Evolutionary conservation across 176 grass and related monocot genomes (phyloP), one percentile per base, ranked within the genome.

Genomic region (Saccharum spontaneum): DNA sequence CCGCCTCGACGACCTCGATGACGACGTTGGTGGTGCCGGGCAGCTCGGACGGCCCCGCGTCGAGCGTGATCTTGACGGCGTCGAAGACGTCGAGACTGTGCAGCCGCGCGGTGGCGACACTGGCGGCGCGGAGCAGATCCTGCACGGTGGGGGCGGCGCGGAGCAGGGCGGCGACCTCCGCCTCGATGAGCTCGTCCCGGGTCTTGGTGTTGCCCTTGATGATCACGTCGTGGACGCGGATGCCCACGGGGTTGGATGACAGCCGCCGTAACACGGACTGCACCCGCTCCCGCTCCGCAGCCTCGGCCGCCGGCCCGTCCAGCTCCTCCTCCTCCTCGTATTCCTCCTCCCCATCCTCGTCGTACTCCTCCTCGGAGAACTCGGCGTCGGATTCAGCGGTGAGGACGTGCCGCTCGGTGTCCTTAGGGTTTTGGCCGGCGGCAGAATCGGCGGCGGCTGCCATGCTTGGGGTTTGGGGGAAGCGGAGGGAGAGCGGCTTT

Each of bases 121-220:
- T 78, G 15, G 97, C 93, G 13, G 91, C 94, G 20, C 71, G 78
- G 63, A 99, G 79, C 72, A 99, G 88, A 48, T 94, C 97, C 85
- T 92, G 93, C 86, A 99, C 84, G 33, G 94, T 94, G 69, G 80
- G 43, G 15, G 90, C 87, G 30, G 67, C 65, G 71, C 91, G 81
- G 65, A 99, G 92, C 76, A 90, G 83, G 69, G 89, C 91, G 37
- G 71, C 71, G 73, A 95, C 85, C 90, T 96, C 97, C 16, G 97
- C 93, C 83, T 99, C 90, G 76, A 99, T 99, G 76, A 94, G 78
- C 28, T 87, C 76, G 4, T 94, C 91, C 82, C 87, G 86, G 20
- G 97, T 99, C 84, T 94, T 99, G 81, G 89, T 5, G 70, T 98
- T 99, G 28, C 93, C 97, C 85, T 81, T 90, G 85, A 99, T 94